A percentile compares a stretch with the other conserved stretches of the same genome.
Evolutionary conservation across 495 filamentous ascomycete genomes (phyloP).

Genomic region (Talaromyces borbonicus): DNA sequence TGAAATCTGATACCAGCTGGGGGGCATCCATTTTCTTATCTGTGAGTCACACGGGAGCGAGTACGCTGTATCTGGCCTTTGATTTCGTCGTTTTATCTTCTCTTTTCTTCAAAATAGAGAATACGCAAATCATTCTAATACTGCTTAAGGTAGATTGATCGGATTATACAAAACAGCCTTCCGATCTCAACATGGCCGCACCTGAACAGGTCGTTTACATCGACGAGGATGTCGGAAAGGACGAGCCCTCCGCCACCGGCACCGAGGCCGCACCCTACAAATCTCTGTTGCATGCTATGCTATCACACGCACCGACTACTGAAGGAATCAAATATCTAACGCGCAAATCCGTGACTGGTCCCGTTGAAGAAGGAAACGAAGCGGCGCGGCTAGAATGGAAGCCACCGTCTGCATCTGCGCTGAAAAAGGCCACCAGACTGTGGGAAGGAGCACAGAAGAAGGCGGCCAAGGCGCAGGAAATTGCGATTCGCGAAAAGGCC

Average conservation of each 20-base stretch:
- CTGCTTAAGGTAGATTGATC: not conserved
- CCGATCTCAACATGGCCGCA: constrained; percentile 3
- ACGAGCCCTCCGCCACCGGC: constrained; percentile 58
- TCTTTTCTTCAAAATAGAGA: too few species aligned
- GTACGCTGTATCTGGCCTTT: too few species aligned
- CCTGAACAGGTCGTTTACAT: constrained; percentile 47
- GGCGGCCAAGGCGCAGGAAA: constrained; percentile 56
- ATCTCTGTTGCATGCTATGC: constrained; percentile 63
- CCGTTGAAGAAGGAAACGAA: constrained; percentile 34
- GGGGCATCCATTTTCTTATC: too few species aligned
- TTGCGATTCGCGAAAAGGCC: constrained; percentile 60
- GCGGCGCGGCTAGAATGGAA: constrained; percentile 57
- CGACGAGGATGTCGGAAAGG: constrained; percentile 67
- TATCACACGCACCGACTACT: constrained; percentile 52
- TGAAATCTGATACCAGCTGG: too few species aligned
- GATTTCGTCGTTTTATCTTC: too few species aligned
- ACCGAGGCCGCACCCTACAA: constrained; percentile 69
- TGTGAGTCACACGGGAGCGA: too few species aligned
- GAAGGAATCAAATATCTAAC: constrained; percentile 53
- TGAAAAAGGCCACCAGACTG: constrained; percentile 71
- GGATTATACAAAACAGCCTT: not conserved
- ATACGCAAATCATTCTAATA: too few species aligned
- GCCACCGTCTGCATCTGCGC: constrained; percentile 67
- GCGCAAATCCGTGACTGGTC: constrained; percentile 51
- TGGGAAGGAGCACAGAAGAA: constrained; percentile 70